Percentiles rank a stretch among this genome's conserved stretches.
These are phyloP conservation scores for Licmophora abbreviata DNA, from an alignment of 108 stramenopile species.

Conservation along the genomic window DNA sequence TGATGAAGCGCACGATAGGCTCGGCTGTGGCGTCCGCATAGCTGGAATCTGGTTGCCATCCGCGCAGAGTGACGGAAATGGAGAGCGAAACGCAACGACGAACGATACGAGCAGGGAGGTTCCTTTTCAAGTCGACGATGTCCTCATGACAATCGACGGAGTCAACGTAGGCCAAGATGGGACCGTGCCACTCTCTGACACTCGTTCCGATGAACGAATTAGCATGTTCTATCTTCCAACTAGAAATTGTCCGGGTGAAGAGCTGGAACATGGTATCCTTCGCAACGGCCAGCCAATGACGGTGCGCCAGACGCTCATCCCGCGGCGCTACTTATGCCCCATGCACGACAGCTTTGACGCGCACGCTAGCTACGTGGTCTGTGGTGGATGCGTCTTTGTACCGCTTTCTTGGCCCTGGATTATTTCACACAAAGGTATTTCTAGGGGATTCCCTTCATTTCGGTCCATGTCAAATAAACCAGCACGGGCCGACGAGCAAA, in stretches of 20 bases:
- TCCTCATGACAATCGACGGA: slow-evolving; percentile 21
- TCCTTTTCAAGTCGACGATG: slow-evolving; percentile 17
- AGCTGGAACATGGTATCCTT: slow-evolving; percentile 17
- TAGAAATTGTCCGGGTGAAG: slow-evolving; percentile 17
- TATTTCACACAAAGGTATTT: slow-evolving; percentile 1
- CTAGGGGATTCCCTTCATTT: no score
- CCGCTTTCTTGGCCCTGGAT: slow-evolving; percentile 26
- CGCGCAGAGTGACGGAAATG: background rate
- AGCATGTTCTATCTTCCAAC: slow-evolving; percentile 23
- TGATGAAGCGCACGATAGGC: no score
- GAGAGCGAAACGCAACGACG: no score
- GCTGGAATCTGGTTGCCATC: slow-evolving; percentile 6
- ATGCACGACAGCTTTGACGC: slow-evolving; percentile 36
- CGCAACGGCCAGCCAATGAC: slow-evolving; percentile 13
- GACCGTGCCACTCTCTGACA: slow-evolving; percentile 25
- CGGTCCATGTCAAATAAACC: no score
- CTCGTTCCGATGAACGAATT: slow-evolving; percentile 35
- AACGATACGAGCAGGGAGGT: no score
- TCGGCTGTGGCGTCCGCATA: slow-evolving; percentile 28
- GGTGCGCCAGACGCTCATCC: slow-evolving; percentile 9
- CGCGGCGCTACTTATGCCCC: slow-evolving; percentile 22
- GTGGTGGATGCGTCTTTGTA: slow-evolving; percentile 34
- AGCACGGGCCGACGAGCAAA: slow-evolving; percentile 15
- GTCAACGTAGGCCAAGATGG: slow-evolving; percentile 29
- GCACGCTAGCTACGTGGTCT: slow-evolving; percentile 23